Conservation (phyloP, 495 filamentous ascomycete species). For the Talaromyces thailandensis region DNA sequence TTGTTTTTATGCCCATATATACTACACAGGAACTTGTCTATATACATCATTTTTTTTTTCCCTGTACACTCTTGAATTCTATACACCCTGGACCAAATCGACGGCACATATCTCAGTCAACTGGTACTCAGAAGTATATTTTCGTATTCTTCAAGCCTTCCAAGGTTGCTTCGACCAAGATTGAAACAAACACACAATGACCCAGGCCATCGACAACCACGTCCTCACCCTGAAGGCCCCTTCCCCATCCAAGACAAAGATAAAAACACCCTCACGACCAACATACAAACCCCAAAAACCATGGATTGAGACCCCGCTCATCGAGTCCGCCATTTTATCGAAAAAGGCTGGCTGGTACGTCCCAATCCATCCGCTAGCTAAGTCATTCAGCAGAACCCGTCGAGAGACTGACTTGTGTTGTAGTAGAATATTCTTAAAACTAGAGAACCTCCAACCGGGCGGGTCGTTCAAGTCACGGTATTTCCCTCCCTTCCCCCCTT, state of each 20-base stretch:
- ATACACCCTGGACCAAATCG: background rate
- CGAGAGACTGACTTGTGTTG: background rate
- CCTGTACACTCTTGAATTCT: background rate
- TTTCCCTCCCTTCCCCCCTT: background rate
- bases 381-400: background rate
- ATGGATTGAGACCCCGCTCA: constrained; percentile 66
- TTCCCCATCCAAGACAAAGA: background rate
- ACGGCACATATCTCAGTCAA: too few species aligned
- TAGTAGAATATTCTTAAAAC: constrained; percentile 77
- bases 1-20: background rate
- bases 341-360: constrained; percentile 60
- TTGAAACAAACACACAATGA: background rate
- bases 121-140: too few species aligned
- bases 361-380: background rate
- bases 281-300: constrained; percentile 32
- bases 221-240: background rate
- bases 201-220: background rate
- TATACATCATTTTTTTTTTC: background rate
- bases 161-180: background rate
- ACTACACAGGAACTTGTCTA: background rate
- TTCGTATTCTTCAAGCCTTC: background rate
- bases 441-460: constrained; percentile 86
- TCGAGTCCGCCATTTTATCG: constrained; percentile 59
- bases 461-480: constrained; percentile 90
- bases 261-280: background rate